Evolutionary conservation across 129 eudicot species (phyloP).

Genomic region (Mikania micrantha): DNA sequence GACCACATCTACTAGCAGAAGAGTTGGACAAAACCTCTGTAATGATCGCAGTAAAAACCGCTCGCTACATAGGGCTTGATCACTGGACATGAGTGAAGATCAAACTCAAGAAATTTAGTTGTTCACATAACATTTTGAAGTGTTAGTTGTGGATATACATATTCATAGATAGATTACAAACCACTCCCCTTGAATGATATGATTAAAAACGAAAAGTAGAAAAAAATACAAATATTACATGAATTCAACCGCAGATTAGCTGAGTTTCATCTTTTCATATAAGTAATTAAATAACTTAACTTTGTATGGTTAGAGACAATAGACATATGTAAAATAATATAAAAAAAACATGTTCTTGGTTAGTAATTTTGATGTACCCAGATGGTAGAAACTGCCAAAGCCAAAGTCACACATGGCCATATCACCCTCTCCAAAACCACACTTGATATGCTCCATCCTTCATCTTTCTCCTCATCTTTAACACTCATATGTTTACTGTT

Average conservation of each 20-base stretch:
- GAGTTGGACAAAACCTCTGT: no score
- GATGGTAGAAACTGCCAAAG: constrained; percentile 66
- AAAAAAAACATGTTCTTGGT: constrained; percentile 12
- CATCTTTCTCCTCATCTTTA: constrained; percentile 18
- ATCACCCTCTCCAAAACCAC: constrained; percentile 41
- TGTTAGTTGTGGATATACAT: not conserved
- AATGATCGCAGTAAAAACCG: no score
- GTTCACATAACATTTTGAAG: not conserved
- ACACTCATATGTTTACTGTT: not conserved
- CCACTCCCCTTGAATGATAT: constrained; percentile 6
- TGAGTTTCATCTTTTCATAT: constrained; percentile 23
- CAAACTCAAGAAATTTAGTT: no score
- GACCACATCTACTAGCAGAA: no score
- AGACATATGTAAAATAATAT: constrained; percentile 13
- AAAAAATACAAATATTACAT: constrained; percentile 24
- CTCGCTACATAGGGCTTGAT: no score
- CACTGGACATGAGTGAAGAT: no score
- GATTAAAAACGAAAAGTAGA: not conserved
- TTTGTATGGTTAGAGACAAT: constrained; percentile 28
- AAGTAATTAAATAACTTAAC: constrained; percentile 23
- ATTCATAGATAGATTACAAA: not conserved
- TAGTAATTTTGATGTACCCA: constrained; percentile 53
- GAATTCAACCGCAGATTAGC: constrained; percentile 20
- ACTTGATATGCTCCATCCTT: constrained; percentile 35
- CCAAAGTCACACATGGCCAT: constrained; percentile 71